A percentile compares a stretch with the other conserved stretches of the same genome.
These are phyloP conservation scores for Leccinum barrowsii DNA, from an alignment of 768 basidiomycete species.

Conservation along the genomic window DNA sequence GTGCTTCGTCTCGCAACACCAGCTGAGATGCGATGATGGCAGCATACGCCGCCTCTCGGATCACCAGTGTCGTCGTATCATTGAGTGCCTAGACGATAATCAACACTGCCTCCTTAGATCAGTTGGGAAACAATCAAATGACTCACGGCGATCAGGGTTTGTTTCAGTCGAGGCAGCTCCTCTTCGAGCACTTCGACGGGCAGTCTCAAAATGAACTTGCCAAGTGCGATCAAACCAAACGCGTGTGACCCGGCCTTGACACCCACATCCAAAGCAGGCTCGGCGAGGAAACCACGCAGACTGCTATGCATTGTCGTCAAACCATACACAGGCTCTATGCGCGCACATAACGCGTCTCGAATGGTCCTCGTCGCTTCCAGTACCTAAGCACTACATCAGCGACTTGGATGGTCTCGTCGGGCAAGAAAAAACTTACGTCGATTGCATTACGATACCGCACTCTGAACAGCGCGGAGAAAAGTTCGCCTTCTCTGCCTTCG, in stretches of 20 bases:
- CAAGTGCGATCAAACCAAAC: slow-evolving; percentile 80
- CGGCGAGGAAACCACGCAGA: slow-evolving; percentile 59
- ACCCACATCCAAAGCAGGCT: slow-evolving; percentile 48
- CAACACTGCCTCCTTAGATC: background rate
- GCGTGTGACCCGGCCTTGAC: slow-evolving; percentile 67
- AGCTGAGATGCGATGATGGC: slow-evolving; percentile 82
- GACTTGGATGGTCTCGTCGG: background rate
- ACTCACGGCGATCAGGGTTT: slow-evolving; percentile 66
- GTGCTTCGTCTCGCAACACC: slow-evolving; percentile 77
- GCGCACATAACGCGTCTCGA: slow-evolving; percentile 64
- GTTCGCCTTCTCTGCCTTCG: slow-evolving; percentile 75
- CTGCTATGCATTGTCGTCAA: slow-evolving; percentile 78
- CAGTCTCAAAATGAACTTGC: slow-evolving; percentile 76
- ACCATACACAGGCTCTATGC: slow-evolving; percentile 81
- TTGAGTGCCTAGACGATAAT: slow-evolving; percentile 56
- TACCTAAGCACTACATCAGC: slow-evolving; percentile 45
- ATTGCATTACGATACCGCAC: slow-evolving; percentile 70
- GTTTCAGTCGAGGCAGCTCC: slow-evolving; percentile 73
- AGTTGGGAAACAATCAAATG: background rate
- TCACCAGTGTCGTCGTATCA: slow-evolving; percentile 66
- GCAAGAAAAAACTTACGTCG: slow-evolving; percentile 52
- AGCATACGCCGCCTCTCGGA: slow-evolving; percentile 81
- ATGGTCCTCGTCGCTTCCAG: slow-evolving; percentile 81
- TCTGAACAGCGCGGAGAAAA: slow-evolving; percentile 67
- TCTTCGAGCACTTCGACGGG: slow-evolving; percentile 85